phyloP scores from a whole-genome alignment of 495 filamentous ascomycete genomes.

The Lasiosphaeriaceae sp. region DNA sequence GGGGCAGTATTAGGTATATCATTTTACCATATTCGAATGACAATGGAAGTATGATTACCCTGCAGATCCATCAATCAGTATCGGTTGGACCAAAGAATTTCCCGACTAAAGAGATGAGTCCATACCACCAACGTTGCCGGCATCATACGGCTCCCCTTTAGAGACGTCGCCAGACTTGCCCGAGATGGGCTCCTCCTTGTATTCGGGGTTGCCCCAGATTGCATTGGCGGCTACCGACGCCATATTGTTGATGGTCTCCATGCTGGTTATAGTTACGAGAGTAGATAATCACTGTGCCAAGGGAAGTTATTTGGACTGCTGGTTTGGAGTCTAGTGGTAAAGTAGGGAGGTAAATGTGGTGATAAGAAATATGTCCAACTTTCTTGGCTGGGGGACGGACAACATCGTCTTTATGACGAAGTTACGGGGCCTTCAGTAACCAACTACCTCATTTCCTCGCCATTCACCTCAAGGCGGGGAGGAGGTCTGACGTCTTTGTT shows the following conservation, averaged over 20 bases:
- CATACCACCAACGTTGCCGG: constrained; percentile 49
- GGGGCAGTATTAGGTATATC: not conserved
- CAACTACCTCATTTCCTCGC: not conserved
- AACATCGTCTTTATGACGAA: not conserved
- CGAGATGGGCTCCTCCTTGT: constrained; percentile 48
- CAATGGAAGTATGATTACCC: no score
- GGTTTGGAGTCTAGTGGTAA: no score
- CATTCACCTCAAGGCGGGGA: not conserved
- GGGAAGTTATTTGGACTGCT: no score
- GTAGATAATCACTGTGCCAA: no score
- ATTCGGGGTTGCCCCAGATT: constrained; percentile 46
- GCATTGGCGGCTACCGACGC: constrained; percentile 41
- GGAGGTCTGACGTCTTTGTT: constrained; percentile 21
- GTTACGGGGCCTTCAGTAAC: not conserved
- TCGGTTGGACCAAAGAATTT: no score
- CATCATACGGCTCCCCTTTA: constrained; percentile 58
- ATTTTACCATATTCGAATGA: constrained; percentile 2
- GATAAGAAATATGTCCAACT: no score
- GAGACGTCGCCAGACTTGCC: constrained; percentile 48
- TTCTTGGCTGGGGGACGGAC: no score
- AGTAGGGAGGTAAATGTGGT: no score
- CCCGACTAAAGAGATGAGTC: not conserved
- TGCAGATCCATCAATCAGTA: not conserved
- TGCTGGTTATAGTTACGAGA: constrained; percentile 15
- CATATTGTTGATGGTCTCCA: constrained; percentile 54